Evolutionary conservation across 176 grass and related monocot species (phyloP).

Genomic region (Carex scoparia): DNA sequence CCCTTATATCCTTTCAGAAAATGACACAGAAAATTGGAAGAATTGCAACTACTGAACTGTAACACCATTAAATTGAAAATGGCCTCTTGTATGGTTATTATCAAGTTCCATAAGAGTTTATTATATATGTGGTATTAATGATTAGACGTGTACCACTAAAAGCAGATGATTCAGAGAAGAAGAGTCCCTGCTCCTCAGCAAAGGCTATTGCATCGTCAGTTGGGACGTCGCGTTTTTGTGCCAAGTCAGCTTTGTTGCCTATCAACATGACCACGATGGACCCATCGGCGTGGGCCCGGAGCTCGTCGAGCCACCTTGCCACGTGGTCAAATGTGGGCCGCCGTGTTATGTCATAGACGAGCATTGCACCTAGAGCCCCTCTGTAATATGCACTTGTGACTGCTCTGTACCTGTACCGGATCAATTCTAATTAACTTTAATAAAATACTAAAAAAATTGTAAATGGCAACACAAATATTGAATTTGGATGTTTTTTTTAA

Average conservation of each 20-base stretch:
- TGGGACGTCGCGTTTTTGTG: slow-evolving; percentile 15
- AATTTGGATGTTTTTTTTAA: not conserved
- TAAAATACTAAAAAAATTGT: not conserved
- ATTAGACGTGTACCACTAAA: slow-evolving; percentile 40
- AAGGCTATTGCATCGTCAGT: slow-evolving; percentile 50
- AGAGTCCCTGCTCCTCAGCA: slow-evolving; percentile 79
- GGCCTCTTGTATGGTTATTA: not conserved
- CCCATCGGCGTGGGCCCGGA: slow-evolving; percentile 66
- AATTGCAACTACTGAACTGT: not conserved
- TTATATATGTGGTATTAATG: not conserved
- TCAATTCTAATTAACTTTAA: not conserved
- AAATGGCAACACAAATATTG: not conserved
- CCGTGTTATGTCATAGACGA: slow-evolving; percentile 82
- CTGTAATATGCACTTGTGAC: slow-evolving; percentile 91
- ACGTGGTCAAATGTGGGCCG: slow-evolving; percentile 42
- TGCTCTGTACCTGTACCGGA: slow-evolving; percentile 52
- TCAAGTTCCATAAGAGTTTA: too few relatives aligned
- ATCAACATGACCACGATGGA: slow-evolving; percentile 73
- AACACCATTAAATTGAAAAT: not conserved
- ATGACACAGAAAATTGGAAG: not conserved
- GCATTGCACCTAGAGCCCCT: slow-evolving; percentile 69
- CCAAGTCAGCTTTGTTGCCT: slow-evolving; percentile 87
- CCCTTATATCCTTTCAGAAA: not conserved
- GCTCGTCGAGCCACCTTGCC: slow-evolving; percentile 64
- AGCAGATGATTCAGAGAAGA: slow-evolving; percentile 84